phyloP scores from a whole-genome alignment of 2,329 filamentous ascomycete species.

The Penicillium polonicum region DNA sequence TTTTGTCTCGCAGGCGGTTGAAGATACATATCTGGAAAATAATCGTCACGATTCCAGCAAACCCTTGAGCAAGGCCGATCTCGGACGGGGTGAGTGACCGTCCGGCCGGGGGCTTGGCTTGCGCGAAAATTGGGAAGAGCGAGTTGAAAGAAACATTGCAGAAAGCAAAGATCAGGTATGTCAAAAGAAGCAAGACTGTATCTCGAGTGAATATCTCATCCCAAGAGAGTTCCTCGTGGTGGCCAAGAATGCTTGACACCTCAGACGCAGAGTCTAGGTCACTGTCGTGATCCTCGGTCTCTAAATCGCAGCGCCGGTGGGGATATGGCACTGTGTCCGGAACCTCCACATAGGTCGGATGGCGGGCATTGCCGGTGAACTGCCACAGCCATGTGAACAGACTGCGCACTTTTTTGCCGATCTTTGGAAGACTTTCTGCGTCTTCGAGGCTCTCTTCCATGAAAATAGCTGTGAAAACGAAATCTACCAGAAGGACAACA shows the following conservation, averaged over 20 bases:
- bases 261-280: slow-evolving; percentile 48
- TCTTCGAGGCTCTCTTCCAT: slow-evolving; percentile 83
- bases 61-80: slow-evolving; percentile 81
- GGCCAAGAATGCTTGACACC: slow-evolving; percentile 37
- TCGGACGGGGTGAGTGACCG: slow-evolving; percentile 72
- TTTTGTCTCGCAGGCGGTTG: slow-evolving; percentile 69
- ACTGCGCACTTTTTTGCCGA: slow-evolving; percentile 58
- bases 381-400: slow-evolving; percentile 70
- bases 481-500: slow-evolving; percentile 66
- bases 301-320: slow-evolving; percentile 27
- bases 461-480: slow-evolving; percentile 73
- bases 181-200: slow-evolving; percentile 75
- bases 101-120: slow-evolving; percentile 71
- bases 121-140: slow-evolving; percentile 88
- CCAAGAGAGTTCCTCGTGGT: slow-evolving; percentile 52
- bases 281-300: slow-evolving; percentile 40
- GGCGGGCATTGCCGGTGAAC: slow-evolving; percentile 57
- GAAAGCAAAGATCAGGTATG: slow-evolving; percentile 90
- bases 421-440: slow-evolving; percentile 59
- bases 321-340: slow-evolving; percentile 29
- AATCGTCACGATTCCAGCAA: slow-evolving; percentile 82
- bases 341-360: slow-evolving; percentile 59
- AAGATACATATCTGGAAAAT: slow-evolving; percentile 87
- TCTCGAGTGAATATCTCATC: slow-evolving; percentile 72
- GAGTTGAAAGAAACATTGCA: slow-evolving; percentile 95